Evolutionary conservation across 2,329 filamentous ascomycete genomes (phyloP).

Genomic region (Xylariales sp.): DNA sequence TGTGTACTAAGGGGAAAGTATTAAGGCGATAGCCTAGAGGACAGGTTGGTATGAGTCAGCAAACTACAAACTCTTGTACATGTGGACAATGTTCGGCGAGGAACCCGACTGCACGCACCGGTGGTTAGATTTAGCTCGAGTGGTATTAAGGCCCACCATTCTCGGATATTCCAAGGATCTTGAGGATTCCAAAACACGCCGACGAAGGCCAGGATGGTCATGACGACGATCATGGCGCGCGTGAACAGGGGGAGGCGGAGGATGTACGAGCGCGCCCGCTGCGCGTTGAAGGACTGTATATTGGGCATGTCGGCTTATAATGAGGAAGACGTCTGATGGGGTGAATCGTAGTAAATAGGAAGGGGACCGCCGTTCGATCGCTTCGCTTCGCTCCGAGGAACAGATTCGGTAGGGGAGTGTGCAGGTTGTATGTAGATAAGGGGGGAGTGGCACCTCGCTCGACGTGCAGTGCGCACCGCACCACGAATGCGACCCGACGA

Average conservation of each 20-base stretch:
- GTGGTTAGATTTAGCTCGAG: conserved; percentile 72
- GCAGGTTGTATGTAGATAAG: neutral
- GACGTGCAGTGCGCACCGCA: conserved; percentile 13
- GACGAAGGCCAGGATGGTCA: conserved; percentile 76
- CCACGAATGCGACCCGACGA: neutral
- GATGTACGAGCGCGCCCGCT: conserved; percentile 82
- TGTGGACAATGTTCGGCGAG: neutral
- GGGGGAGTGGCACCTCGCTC: neutral
- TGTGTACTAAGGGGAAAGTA: conserved; percentile 89
- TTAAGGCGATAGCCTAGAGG: conserved; percentile 87
- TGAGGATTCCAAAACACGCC: conserved; percentile 62
- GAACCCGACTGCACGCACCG: conserved; percentile 19
- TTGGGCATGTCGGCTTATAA: conserved; percentile 47
- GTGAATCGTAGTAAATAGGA: neutral
- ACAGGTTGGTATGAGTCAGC: too few relatives aligned
- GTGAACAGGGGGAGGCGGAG: conserved; percentile 90
- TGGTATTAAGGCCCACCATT: conserved; percentile 85
- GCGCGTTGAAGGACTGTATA: conserved; percentile 71
- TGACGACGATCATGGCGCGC: conserved; percentile 73
- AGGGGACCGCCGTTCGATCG: neutral
- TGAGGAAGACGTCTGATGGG: neutral
- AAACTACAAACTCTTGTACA: neutral
- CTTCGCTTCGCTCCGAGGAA: neutral
- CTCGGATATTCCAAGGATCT: conserved; percentile 75
- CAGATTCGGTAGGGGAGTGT: neutral